A percentile compares a stretch with the other conserved stretches of the same genome.
Evolutionary conservation across 192 early-diverging fungal species (phyloP).

Genomic region (Fimicolochytrium jonesii): DNA sequence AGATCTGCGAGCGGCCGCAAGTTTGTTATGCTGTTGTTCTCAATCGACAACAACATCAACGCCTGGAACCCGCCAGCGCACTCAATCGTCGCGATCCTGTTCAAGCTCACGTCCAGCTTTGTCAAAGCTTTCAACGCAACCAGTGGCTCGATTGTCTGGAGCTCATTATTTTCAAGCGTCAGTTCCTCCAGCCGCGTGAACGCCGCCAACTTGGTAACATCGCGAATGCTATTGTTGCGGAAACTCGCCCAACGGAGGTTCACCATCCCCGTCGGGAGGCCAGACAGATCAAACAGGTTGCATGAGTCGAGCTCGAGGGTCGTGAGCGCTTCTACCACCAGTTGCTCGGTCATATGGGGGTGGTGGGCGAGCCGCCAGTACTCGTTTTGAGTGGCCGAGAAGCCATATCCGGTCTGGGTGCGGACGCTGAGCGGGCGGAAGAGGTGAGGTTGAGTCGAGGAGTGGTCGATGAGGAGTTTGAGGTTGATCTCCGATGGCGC

Average conservation of each 20-base stretch:
- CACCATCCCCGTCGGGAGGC: slow-evolving; percentile 35
- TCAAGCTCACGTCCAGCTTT: slow-evolving; percentile 53
- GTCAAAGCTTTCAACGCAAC: slow-evolving; percentile 33
- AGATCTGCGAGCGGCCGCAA: slow-evolving; percentile 46
- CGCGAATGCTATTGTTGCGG: slow-evolving; percentile 48
- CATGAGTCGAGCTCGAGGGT: slow-evolving; percentile 52
- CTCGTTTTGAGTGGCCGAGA: slow-evolving; percentile 43
- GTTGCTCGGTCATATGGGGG: background rate
- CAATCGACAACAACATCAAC: slow-evolving; percentile 49
- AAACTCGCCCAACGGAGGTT: slow-evolving; percentile 56
- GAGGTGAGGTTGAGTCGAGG: slow-evolving; percentile 46
- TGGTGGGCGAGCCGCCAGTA: slow-evolving; percentile 35
- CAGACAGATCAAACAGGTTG: slow-evolving; percentile 40
- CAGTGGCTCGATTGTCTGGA: slow-evolving; percentile 45
- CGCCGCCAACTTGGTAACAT: slow-evolving; percentile 36
- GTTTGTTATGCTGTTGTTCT: slow-evolving; percentile 46
- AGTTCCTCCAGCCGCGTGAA: slow-evolving; percentile 49
- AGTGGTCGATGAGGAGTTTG: slow-evolving; percentile 18
- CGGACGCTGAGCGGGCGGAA: slow-evolving; percentile 51
- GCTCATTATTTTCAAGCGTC: slow-evolving; percentile 53
- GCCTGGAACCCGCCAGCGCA: slow-evolving; percentile 34
- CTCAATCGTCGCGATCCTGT: slow-evolving; percentile 44
- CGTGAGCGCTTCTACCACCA: slow-evolving; percentile 36
- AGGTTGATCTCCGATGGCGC: background rate
- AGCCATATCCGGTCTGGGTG: slow-evolving; percentile 46